Conservation (phyloP, 805 yeast genomes). For the Starmerella ratchasimensis region DNA sequence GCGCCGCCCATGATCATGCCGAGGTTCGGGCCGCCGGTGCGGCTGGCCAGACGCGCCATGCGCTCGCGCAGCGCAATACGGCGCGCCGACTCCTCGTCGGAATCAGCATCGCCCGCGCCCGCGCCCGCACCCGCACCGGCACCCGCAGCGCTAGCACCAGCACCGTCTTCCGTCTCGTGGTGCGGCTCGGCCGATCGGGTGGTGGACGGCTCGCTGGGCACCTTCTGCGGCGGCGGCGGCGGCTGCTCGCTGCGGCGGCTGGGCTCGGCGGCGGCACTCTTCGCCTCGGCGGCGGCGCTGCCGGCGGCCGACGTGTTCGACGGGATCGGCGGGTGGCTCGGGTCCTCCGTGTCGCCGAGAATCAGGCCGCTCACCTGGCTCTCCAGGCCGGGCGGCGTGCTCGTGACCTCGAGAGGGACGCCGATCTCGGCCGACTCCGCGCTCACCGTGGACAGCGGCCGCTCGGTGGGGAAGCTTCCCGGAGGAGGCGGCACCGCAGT, state of each 20-base stretch:
- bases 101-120: conserved; percentile 20
- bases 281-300: not conserved
- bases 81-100: conserved; percentile 40
- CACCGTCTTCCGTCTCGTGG: not conserved
- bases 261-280: not conserved
- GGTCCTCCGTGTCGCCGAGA: too few species aligned
- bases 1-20: conserved; percentile 21
- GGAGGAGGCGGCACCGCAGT: too few species aligned
- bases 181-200: not conserved
- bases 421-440: too few species aligned
- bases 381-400: too few species aligned
- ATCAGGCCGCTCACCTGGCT: too few species aligned
- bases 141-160: not conserved
- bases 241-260: conserved; percentile 5
- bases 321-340: not conserved
- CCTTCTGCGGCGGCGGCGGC: not conserved
- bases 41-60: conserved; percentile 92
- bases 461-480: too few species aligned
- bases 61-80: conserved; percentile 71
- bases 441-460: too few species aligned
- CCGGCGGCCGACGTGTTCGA: not conserved
- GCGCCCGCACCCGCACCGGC: conserved; percentile 3
- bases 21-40: conserved; percentile 64
- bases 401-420: too few species aligned
- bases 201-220: not conserved